Conservation (phyloP, 164 flowering plant species). For the Annona cherimola region DNA sequence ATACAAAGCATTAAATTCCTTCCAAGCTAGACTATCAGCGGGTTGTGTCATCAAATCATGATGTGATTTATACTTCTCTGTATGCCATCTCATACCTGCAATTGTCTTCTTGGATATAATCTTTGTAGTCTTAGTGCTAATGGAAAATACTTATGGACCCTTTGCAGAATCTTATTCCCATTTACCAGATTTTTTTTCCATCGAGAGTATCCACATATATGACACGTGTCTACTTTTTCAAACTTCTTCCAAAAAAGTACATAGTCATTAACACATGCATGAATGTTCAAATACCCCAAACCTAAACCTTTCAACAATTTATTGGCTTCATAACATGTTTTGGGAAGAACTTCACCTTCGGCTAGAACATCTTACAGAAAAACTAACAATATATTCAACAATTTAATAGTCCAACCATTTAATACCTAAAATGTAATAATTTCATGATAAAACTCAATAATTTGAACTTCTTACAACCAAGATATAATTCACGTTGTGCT, state of each 20-base stretch:
- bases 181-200: not conserved
- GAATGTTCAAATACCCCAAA: not conserved
- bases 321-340: not conserved
- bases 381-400: conserved; percentile 1
- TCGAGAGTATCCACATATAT: not conserved
- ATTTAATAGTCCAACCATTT: conserved; percentile 3
- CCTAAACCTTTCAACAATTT: not conserved
- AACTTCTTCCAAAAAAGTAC: conserved; percentile 1
- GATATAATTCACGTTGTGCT: not conserved
- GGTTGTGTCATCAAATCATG: not conserved
- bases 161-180: not conserved
- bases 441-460: not conserved
- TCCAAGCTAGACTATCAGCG: conserved; percentile 1
- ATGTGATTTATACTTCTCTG: not conserved
- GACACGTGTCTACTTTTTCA: not conserved
- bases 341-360: not conserved
- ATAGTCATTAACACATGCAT: not conserved
- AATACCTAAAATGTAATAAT: not conserved
- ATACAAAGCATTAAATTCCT: not conserved
- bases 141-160: too few species aligned
- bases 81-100: conserved; percentile 1
- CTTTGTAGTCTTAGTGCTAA: too few species aligned
- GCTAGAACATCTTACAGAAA: not conserved
- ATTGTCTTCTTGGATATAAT: not conserved
- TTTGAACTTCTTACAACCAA: not conserved